These are phyloP conservation scores for Tephrocybe rancida DNA, from an alignment of 768 basidiomycete species.

Conservation along the genomic window DNA sequence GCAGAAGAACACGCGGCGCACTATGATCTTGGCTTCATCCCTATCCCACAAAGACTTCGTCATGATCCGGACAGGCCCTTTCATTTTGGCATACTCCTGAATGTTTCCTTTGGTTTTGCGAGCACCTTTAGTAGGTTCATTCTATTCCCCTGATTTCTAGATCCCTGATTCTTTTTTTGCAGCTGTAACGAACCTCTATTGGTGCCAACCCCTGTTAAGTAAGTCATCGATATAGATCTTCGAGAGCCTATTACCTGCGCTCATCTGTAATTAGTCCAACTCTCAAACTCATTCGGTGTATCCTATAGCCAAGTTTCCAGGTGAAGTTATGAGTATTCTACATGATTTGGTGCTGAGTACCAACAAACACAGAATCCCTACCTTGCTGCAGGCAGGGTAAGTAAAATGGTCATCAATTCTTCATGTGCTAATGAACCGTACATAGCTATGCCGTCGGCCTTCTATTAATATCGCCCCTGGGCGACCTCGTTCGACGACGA, in stretches of 20 bases:
- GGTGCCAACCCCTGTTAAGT: constrained; percentile 79
- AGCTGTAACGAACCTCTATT: constrained; percentile 79
- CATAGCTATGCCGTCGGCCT: constrained; percentile 70
- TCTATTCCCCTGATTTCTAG: neutral
- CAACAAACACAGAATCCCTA: constrained; percentile 48
- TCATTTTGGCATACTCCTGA: constrained; percentile 53
- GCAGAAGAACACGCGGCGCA: too few relatives aligned
- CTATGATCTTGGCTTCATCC: constrained; percentile 60
- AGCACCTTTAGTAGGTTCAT: constrained; percentile 50
- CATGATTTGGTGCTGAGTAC: constrained; percentile 17
- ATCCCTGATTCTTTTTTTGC: neutral
- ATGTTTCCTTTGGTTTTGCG: constrained; percentile 60
- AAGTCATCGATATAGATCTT: constrained; percentile 16
- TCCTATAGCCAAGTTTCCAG: constrained; percentile 38
- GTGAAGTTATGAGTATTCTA: constrained; percentile 24
- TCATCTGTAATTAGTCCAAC: constrained; percentile 44
- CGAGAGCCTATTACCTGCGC: neutral
- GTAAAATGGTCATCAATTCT: constrained; percentile 1
- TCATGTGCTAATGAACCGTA: neutral
- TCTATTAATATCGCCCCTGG: constrained; percentile 75
- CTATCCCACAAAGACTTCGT: constrained; percentile 58
- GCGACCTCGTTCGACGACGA: constrained; percentile 78
- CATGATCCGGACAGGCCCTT: constrained; percentile 53
- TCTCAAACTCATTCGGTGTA: constrained; percentile 35
- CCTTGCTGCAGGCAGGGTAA: constrained; percentile 66